Percentiles rank a stretch among this genome's conserved stretches.
Conservation (phyloP, 768 basidiomycete species). For the Auriscalpium orientale region DNA sequence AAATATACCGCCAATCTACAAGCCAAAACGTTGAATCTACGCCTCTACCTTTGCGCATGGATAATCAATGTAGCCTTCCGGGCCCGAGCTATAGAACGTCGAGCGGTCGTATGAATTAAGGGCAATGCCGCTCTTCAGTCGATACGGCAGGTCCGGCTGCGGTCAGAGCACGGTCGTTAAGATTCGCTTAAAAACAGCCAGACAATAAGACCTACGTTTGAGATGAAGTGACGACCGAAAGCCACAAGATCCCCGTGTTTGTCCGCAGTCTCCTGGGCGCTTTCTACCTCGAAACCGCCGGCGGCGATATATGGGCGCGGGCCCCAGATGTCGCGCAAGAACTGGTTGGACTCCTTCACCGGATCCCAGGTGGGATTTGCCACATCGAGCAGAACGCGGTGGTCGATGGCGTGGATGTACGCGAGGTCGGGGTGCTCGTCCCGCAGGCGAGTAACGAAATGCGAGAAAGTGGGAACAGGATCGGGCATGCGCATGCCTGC, state of each 20-base stretch:
- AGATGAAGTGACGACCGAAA: conserved; percentile 21
- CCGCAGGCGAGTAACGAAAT: conserved; percentile 18
- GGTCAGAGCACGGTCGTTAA: no score
- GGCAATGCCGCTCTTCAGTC: no score
- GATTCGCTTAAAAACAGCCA: no score
- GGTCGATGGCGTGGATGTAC: conserved; percentile 30
- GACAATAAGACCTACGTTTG: conserved; percentile 20
- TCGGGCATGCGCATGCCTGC: conserved; percentile 14
- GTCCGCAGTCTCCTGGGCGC: conserved; percentile 16
- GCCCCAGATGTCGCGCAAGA: conserved; percentile 17
- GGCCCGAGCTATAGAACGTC: no score
- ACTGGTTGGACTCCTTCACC: conserved; percentile 13
- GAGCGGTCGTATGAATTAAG: no score
- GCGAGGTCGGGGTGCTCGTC: conserved; percentile 24
- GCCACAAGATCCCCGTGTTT: conserved; percentile 19
- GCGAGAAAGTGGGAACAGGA: conserved; percentile 18
- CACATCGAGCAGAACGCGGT: not conserved
- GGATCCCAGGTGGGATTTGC: not conserved
- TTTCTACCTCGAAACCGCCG: conserved; percentile 18
- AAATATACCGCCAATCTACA: no score
- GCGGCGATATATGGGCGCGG: conserved; percentile 18
- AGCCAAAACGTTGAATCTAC: no score
- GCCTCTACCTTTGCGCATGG: no score
- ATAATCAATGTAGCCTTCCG: no score
- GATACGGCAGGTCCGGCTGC: no score